Conservation (phyloP, 345 rosid species). For the Ceriops decandra region DNA sequence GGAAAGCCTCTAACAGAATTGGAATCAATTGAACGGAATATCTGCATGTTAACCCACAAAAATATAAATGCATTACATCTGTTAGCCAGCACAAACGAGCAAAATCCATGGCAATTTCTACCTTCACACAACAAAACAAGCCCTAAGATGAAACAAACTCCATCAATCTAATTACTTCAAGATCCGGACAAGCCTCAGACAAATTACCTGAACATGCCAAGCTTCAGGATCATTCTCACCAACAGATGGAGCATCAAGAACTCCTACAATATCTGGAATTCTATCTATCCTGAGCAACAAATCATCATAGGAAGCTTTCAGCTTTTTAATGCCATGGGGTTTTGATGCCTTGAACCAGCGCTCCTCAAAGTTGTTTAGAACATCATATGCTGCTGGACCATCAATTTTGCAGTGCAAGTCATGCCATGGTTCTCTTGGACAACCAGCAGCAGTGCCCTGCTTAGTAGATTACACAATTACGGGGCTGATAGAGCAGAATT, state of each 20-base stretch:
- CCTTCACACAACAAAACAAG: not conserved
- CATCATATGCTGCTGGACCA: slow-evolving; percentile 98
- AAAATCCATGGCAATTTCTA: not conserved
- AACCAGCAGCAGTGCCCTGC: slow-evolving; percentile 66
- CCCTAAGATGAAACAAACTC: slow-evolving; percentile 3
- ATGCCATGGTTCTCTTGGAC: slow-evolving; percentile 98
- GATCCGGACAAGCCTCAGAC: slow-evolving; percentile 5
- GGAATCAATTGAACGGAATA: slow-evolving; percentile 94
- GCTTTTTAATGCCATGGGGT: slow-evolving; percentile 71
- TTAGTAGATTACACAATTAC: not conserved
- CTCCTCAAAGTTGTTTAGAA: slow-evolving; percentile 85
- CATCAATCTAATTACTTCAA: slow-evolving; percentile 5
- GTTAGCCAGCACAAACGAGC: not conserved
- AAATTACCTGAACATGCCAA: slow-evolving; percentile 92
- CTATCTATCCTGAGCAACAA: slow-evolving; percentile 69
- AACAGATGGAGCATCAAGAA: slow-evolving; percentile 45
- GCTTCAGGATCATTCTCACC: slow-evolving; percentile 56
- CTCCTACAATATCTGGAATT: slow-evolving; percentile 73
- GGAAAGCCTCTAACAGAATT: slow-evolving; percentile 87
- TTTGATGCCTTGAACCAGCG: slow-evolving; percentile 86
- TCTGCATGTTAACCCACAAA: slow-evolving; percentile 35
- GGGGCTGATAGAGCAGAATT: not conserved
- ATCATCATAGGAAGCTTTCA: slow-evolving; percentile 74
- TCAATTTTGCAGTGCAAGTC: slow-evolving; percentile 87
- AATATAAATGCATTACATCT: slow-evolving; percentile 3